Percentiles rank a stretch among this genome's conserved stretches.
Evolutionary conservation across 169 alveolate species (phyloP).

Genomic region (Eimeria sp.): DNA sequence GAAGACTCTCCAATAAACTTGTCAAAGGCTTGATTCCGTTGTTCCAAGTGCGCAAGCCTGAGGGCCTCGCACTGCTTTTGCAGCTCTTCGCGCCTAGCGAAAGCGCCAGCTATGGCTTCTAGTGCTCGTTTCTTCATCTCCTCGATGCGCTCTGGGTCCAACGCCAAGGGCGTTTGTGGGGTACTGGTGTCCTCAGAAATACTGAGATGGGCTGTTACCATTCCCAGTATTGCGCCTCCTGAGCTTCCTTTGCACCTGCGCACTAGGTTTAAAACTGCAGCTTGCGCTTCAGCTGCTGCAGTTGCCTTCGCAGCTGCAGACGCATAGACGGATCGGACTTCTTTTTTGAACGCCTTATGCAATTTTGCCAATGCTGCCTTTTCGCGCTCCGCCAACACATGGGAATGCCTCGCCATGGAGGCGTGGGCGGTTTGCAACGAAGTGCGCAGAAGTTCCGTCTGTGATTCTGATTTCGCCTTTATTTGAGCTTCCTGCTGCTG

Average conservation of each 20-base stretch:
- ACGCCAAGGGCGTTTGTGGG: not conserved
- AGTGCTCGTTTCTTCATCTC: constrained; percentile 25
- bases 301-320: constrained; percentile 33
- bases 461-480: constrained; percentile 31
- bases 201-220: not conserved
- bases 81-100: constrained; percentile 52
- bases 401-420: constrained; percentile 53
- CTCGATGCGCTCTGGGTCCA: constrained; percentile 47
- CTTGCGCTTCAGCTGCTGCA: constrained; percentile 44
- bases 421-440: constrained; percentile 54
- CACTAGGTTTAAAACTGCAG: constrained; percentile 2
- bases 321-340: constrained; percentile 26
- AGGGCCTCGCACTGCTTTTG: constrained; percentile 23
- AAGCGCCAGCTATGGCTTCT: constrained; percentile 43
- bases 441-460: constrained; percentile 55
- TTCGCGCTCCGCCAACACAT: constrained; percentile 59
- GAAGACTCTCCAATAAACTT: constrained; percentile 47
- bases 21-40: constrained; percentile 39
- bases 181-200: not conserved
- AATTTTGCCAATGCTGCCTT: constrained; percentile 41
- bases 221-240: not conserved
- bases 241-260: constrained; percentile 67
- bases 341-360: constrained; percentile 57
- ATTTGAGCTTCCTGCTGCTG: constrained; percentile 63
- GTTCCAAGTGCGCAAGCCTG: constrained; percentile 40